A percentile compares a stretch with the other conserved stretches of the same genome.
phyloP scores from a whole-genome alignment of 805 yeast genomes.

The Hanseniaspora mollemarum region DNA sequence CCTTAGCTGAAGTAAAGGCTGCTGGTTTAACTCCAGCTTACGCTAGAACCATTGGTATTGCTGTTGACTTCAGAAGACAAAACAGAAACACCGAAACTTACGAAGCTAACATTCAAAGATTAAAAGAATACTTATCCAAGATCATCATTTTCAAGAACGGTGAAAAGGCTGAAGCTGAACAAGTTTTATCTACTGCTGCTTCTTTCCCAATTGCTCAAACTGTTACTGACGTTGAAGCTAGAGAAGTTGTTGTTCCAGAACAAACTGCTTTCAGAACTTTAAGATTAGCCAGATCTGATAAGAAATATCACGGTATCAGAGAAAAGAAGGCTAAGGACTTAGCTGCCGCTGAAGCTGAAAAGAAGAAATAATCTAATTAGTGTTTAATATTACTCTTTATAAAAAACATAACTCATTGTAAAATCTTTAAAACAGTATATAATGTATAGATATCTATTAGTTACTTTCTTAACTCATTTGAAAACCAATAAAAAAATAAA shows the following conservation, averaged over 20 bases:
- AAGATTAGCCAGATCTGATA: slow-evolving; percentile 88
- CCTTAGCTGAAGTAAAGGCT: slow-evolving; percentile 95
- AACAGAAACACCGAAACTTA: slow-evolving; percentile 95
- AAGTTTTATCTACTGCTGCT: slow-evolving; percentile 61
- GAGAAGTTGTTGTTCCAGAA: slow-evolving; percentile 71
- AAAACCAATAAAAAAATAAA: slow-evolving; percentile 2
- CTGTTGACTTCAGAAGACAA: slow-evolving; percentile 99
- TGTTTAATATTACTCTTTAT: slow-evolving; percentile 2
- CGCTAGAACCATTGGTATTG: slow-evolving; percentile 97
- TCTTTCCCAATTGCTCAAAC: slow-evolving; percentile 87
- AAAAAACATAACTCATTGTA: not conserved
- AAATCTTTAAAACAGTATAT: not conserved
- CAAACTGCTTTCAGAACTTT: slow-evolving; percentile 87
- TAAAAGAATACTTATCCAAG: slow-evolving; percentile 90
- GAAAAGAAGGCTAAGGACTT: slow-evolving; percentile 94
- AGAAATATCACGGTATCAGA: slow-evolving; percentile 89
- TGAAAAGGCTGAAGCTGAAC: slow-evolving; percentile 70
- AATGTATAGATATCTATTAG: slow-evolving; percentile 5
- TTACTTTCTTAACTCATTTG: slow-evolving; percentile 6
- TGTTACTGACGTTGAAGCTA: slow-evolving; percentile 60
- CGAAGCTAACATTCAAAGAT: slow-evolving; percentile 89
- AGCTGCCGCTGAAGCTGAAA: slow-evolving; percentile 99
- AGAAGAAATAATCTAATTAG: slow-evolving; percentile 67
- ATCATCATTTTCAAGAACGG: slow-evolving; percentile 92
- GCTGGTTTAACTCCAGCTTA: slow-evolving; percentile 86